Evolutionary conservation across 148 eudicot species (phyloP).

Genomic region (Cornus suecica): DNA sequence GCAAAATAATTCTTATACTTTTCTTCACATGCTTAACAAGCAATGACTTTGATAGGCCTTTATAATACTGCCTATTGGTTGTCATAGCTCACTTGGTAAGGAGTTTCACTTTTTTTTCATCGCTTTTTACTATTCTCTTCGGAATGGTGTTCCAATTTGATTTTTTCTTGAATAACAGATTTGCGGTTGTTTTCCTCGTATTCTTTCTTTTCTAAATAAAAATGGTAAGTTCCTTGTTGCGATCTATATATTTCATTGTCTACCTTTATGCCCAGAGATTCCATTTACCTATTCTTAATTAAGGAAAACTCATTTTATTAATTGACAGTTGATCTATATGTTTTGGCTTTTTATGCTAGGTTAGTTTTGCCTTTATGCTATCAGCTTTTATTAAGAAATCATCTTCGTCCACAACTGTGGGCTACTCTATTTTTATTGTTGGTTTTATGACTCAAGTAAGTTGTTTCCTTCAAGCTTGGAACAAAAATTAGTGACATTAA

Average conservation of each 20-base stretch:
- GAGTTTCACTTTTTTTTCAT: conserved; percentile 47
- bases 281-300: background rate
- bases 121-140: conserved; percentile 61
- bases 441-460: conserved; percentile 66
- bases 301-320: conserved; percentile 2
- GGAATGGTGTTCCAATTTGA: conserved; percentile 86
- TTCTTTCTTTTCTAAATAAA: conserved; percentile 79
- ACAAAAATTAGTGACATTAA: conserved; percentile 5
- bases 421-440: conserved; percentile 58
- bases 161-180: conserved; percentile 74
- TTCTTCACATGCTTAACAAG: conserved; percentile 37
- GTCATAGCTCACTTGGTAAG: conserved; percentile 84
- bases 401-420: conserved; percentile 54
- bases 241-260: background rate
- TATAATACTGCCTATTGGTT: conserved; percentile 95
- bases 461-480: conserved; percentile 7
- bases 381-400: conserved; percentile 66
- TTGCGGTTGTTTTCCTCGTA: conserved; percentile 59
- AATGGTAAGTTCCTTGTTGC: conserved; percentile 50
- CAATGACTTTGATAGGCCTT: conserved; percentile 92
- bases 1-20: background rate
- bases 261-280: background rate
- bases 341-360: conserved; percentile 36
- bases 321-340: conserved; percentile 7
- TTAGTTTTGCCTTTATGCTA: conserved; percentile 59